phyloP scores from a whole-genome alignment of 225 moss, liverwort and hornwort genomes.

The Asterella californica region DNA sequence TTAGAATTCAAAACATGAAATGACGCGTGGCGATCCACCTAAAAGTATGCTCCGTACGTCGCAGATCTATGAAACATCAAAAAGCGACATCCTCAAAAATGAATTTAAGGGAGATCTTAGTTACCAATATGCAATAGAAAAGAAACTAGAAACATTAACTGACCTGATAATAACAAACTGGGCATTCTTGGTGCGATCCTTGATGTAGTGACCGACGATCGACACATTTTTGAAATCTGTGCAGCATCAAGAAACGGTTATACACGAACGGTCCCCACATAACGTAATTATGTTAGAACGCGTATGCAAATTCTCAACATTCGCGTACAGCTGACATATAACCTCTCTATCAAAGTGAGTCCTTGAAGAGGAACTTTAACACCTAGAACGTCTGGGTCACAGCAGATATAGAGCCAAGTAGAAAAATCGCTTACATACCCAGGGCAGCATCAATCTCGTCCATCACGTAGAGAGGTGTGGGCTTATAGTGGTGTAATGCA shows the following conservation, averaged over 20 bases:
- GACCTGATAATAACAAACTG: slow-evolving; percentile 98
- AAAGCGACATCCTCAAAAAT: no score
- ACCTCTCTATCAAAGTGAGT: background rate
- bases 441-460: slow-evolving; percentile 99
- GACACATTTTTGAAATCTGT: slow-evolving; percentile 99
- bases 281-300: background rate
- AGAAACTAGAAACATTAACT: background rate
- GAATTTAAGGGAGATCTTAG: no score
- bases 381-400: background rate
- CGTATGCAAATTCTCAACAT: background rate
- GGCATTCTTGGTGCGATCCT: slow-evolving; percentile 95
- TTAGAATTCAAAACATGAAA: no score
- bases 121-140: background rate
- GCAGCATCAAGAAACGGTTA: background rate
- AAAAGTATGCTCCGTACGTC: background rate
- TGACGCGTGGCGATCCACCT: no score
- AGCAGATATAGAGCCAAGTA: background rate
- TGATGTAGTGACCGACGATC: slow-evolving; percentile 98
- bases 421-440: slow-evolving; percentile 40
- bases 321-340: background rate
- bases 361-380: background rate
- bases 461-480: slow-evolving; percentile 97
- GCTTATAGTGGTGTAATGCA: slow-evolving; percentile 98
- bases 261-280: background rate
- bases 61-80: no score